Conservation (phyloP, 73 alveolate genomes). For the Paramecium caudatum region DNA sequence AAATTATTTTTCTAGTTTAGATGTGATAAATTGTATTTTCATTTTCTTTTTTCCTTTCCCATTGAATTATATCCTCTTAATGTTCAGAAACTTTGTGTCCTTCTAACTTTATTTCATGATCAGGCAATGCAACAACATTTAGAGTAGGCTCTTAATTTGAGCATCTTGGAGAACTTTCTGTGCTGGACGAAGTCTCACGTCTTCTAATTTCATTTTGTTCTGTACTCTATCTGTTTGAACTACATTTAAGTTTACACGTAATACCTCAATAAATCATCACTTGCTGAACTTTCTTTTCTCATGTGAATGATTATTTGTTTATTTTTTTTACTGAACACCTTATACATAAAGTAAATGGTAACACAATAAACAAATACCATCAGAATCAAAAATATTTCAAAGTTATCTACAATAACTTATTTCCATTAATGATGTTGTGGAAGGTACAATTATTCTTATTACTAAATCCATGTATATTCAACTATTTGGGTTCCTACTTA, state of each 20-base stretch:
- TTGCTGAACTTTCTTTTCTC: background rate
- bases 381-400: background rate
- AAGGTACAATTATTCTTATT: background rate
- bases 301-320: background rate
- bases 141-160: background rate
- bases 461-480: background rate
- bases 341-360: background rate
- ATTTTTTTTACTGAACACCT: background rate
- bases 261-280: slow-evolving; percentile 12
- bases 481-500: slow-evolving; percentile 33
- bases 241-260: background rate
- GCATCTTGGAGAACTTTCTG: slow-evolving; percentile 17
- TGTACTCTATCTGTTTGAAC: background rate
- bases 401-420: background rate
- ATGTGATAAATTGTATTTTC: background rate
- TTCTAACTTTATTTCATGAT: background rate
- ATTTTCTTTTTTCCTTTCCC: background rate
- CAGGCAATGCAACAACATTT: background rate
- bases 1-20: background rate
- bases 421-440: background rate
- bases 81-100: background rate
- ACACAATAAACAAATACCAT: slow-evolving; percentile 10
- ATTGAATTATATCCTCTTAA: background rate
- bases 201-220: background rate
- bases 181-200: background rate